phyloP scores from a whole-genome alignment of 306 rosid genomes.

The Sechiopsis laciniata region DNA sequence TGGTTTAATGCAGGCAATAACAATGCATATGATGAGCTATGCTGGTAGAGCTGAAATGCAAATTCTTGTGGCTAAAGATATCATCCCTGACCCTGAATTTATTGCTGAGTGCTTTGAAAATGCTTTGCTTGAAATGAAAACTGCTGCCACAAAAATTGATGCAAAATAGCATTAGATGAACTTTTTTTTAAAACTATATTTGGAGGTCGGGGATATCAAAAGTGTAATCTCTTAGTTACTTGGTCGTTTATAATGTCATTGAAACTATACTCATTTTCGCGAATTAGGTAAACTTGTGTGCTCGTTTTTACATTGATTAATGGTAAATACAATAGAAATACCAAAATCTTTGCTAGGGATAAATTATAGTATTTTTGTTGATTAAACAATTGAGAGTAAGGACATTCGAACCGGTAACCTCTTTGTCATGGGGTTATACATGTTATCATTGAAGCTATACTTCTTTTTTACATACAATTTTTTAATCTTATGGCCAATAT shows the following conservation, averaged over 20 bases:
- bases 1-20: slow-evolving; percentile 50
- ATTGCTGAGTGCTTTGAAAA: slow-evolving; percentile 83
- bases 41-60: slow-evolving; percentile 87
- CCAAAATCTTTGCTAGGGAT: background rate
- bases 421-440: too few relatives aligned
- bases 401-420: too few relatives aligned
- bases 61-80: slow-evolving; percentile 80
- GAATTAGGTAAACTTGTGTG: too few relatives aligned
- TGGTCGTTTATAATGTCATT: too few relatives aligned
- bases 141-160: slow-evolving; percentile 27
- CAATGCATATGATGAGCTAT: slow-evolving; percentile 83
- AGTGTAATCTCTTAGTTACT: too few relatives aligned
- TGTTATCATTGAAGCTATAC: too few relatives aligned
- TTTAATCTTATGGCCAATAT: background rate
- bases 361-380: background rate
- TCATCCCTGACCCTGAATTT: slow-evolving; percentile 74
- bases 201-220: too few relatives aligned
- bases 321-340: background rate
- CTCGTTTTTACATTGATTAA: background rate
- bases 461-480: too few relatives aligned
- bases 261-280: too few relatives aligned
- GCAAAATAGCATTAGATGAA: background rate
- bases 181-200: too few relatives aligned
- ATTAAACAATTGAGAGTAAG: too few relatives aligned
- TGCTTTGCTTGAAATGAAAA: slow-evolving; percentile 74